Percentiles rank a stretch among this genome's conserved stretches.
Evolutionary conservation across 2,329 filamentous ascomycete genomes (phyloP).

Genomic region (Domatiomyces globalis): DNA sequence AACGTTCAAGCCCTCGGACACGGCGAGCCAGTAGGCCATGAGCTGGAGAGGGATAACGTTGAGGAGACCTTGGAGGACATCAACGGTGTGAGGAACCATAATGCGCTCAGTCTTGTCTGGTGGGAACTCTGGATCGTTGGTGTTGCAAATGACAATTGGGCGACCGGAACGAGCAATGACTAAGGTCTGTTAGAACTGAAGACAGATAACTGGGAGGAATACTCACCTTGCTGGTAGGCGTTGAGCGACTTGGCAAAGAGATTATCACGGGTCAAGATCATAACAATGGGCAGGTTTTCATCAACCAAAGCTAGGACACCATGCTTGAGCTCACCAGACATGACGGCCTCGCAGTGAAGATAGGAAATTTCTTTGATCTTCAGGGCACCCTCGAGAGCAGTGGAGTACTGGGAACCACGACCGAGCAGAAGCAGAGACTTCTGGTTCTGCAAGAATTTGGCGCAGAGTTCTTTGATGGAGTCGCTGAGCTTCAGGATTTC

Average conservation of each 20-base stretch:
- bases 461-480: slow-evolving; percentile 85
- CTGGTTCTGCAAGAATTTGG: slow-evolving; percentile 88
- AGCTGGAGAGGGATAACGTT: slow-evolving; percentile 96
- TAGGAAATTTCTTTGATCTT: slow-evolving; percentile 99
- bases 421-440: slow-evolving; percentile 89
- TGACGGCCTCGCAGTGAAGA: slow-evolving; percentile 97
- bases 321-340: slow-evolving; percentile 99
- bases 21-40: slow-evolving; percentile 97
- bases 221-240: slow-evolving; percentile 86
- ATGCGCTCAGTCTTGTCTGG: slow-evolving; percentile 86
- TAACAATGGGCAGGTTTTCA: slow-evolving; percentile 97
- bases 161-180: slow-evolving; percentile 92
- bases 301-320: slow-evolving; percentile 94
- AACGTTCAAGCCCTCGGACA: slow-evolving; percentile 89
- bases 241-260: slow-evolving; percentile 99
- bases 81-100: slow-evolving; percentile 89
- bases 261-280: slow-evolving; percentile 93
- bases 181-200: slow-evolving; percentile 27
- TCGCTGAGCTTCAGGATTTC: slow-evolving; percentile 82
- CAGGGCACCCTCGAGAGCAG: slow-evolving; percentile 85
- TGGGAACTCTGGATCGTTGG: slow-evolving; percentile 75
- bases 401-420: slow-evolving; percentile 91
- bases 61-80: slow-evolving; percentile 87
- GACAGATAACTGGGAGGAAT: slow-evolving; percentile 6
- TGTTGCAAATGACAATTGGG: slow-evolving; percentile 97